A percentile compares a stretch with the other conserved stretches of the same genome.
Conservation (phyloP, 208 protist species). For the Wallacemonas sp. region DNA sequence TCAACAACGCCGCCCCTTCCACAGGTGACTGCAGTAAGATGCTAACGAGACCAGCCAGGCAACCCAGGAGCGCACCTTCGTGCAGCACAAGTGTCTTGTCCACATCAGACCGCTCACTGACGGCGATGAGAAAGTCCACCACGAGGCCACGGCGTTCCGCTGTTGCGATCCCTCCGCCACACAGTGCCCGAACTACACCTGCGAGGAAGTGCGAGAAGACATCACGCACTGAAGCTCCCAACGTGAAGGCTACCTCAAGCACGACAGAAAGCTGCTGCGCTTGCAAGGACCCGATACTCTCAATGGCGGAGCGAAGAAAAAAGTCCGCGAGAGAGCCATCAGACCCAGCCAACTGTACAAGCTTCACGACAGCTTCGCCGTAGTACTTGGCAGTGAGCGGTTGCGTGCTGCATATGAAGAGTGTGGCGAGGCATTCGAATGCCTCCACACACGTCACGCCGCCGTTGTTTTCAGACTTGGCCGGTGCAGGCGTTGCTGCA, state of each 20-base stretch:
- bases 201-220: neutral
- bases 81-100: constrained; percentile 4
- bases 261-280: constrained; percentile 40
- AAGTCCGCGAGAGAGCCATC: constrained; percentile 25
- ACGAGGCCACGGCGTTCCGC: constrained; percentile 1
- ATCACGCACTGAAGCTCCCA: neutral
- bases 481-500: neutral
- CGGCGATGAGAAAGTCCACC: neutral
- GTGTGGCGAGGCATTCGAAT: constrained; percentile 32
- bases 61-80: neutral
- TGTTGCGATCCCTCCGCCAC: constrained; percentile 9
- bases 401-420: constrained; percentile 53
- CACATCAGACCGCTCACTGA: neutral
- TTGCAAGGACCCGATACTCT: constrained; percentile 34
- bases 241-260: neutral
- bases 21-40: neutral
- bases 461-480: neutral
- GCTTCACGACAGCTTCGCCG: constrained; percentile 24
- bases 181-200: neutral
- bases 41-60: neutral
- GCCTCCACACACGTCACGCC: constrained; percentile 31
- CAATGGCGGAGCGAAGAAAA: constrained; percentile 42
- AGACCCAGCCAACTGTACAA: constrained; percentile 37
- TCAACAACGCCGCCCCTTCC: neutral
- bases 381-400: constrained; percentile 24